Evolutionary conservation across 768 basidiomycete species (phyloP).

Genomic region (Trametes cingulata): DNA sequence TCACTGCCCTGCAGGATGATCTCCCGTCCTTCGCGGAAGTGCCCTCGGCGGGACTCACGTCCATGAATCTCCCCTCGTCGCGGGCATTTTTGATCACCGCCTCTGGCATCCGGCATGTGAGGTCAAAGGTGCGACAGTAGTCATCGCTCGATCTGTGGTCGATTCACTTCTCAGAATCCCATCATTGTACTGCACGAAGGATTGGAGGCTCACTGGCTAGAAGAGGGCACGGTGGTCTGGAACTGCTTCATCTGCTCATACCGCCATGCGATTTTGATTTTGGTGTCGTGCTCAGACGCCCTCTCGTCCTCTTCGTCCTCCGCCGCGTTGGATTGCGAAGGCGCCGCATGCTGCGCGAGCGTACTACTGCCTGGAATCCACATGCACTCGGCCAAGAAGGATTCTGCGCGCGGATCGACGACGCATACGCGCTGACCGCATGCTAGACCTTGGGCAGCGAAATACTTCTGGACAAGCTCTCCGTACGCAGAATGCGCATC

Average conservation of each 20-base stretch:
- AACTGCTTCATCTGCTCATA: constrained; percentile 94
- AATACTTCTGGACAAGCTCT: constrained; percentile 85
- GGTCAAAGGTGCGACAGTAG: constrained; percentile 72
- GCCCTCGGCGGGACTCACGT: constrained; percentile 22
- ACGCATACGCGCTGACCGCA: constrained; percentile 69
- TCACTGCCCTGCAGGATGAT: constrained; percentile 10
- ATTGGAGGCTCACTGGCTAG: constrained; percentile 46
- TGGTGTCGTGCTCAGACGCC: constrained; percentile 45
- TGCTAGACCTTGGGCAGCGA: constrained; percentile 82
- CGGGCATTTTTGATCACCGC: constrained; percentile 48
- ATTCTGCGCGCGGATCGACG: constrained; percentile 56
- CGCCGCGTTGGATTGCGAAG: constrained; percentile 33
- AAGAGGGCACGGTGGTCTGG: constrained; percentile 71
- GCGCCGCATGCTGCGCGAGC: neutral
- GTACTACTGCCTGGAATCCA: constrained; percentile 56
- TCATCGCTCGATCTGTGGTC: constrained; percentile 50
- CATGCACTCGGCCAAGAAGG: constrained; percentile 75
- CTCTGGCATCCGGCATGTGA: constrained; percentile 61
- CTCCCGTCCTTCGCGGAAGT: constrained; percentile 17
- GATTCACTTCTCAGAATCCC: constrained; percentile 1
- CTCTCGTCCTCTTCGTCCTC: constrained; percentile 40
- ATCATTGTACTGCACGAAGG: neutral
- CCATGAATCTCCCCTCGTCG: constrained; percentile 40
- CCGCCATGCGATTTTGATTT: constrained; percentile 96
- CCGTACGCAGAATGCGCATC: constrained; percentile 87